Base-by-base conservation (phyloP, 1,284 basidiomycete species). In the Amylostereum chailletii region DNA sequence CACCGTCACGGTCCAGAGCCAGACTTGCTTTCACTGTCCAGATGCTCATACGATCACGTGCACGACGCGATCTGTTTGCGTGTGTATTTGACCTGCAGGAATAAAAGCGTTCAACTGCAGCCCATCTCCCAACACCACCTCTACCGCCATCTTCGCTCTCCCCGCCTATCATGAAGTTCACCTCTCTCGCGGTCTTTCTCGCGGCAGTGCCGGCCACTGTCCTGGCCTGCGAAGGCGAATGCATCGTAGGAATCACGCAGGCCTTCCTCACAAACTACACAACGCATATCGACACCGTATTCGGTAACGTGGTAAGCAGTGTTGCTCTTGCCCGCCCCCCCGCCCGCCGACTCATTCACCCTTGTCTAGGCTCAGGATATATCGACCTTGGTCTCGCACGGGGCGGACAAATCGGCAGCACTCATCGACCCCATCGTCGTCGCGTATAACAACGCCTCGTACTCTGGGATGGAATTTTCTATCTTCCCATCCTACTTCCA, bases 401-500 rank as follows among this genome's bases (percentile, higher is more conserved):
- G 19, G 19, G 19, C 19, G 19, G 19, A 19, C 19, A 19, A 19
- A 19, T 19, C 19, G 19, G 19, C 19, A 19, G 19, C 19, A 19
- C 19, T 19, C 19, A 19, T 19, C 19, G 19, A 63, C 3, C 77
- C 81, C 4, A 60, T 85, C 43, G 45, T 72, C 41, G 51, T 62
- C 26, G 68, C 70, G 1, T 86, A 77, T 65, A 51, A 68, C 34
- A 61, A 69, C 42, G 56, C 60, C 27, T 71, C 75, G 31, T 77
- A 75, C 57, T 49, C 63, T 3, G 61, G 64, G 4, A 67, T 83
- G 57, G 65, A 73, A 57, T 63, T 53, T 30, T 71, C 71, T 26
- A 80, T 86, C 54, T 86, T 86, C 54, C 78, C 81, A 2, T 62
- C 64, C 32, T 78, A 69, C 65, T 88, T 88, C 63, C 86, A 88